phyloP scores from a whole-genome alignment of 257 asterid genomes.

The Ehretia macrophylla region DNA sequence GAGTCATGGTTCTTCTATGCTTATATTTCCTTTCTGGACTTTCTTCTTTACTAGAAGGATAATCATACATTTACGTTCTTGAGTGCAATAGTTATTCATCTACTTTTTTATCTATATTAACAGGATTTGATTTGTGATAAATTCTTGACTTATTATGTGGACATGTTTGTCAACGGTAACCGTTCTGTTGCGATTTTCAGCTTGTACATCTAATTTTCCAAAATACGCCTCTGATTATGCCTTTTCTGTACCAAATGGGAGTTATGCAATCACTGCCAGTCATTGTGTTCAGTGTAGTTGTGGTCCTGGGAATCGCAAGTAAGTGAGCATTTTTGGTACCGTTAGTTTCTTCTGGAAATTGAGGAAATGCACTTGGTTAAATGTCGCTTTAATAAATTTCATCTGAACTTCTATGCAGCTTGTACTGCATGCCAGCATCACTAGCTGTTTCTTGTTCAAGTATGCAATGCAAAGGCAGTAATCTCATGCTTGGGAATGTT shows the following conservation, averaged over 20 bases:
- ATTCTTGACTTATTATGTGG: background rate
- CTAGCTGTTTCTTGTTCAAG: constrained; percentile 95
- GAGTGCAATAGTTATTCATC: background rate
- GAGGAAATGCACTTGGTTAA: background rate
- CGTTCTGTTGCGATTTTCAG: constrained; percentile 28
- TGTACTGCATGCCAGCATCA: constrained; percentile 91
- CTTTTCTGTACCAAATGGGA: constrained; percentile 86
- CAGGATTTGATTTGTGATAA: background rate
- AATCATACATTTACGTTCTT: too few relatives aligned
- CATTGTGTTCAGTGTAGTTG: constrained; percentile 98
- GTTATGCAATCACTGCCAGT: constrained; percentile 82
- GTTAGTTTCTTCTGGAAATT: constrained; percentile 1
- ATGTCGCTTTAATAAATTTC: background rate
- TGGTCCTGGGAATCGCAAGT: constrained; percentile 89
- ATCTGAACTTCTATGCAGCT: constrained; percentile 39
- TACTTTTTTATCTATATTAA: background rate
- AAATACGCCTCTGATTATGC: constrained; percentile 60
- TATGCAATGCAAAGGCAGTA: constrained; percentile 89
- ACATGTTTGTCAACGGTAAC: background rate
- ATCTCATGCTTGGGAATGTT: constrained; percentile 78
- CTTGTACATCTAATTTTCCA: constrained; percentile 87
- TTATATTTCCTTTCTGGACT: too few relatives aligned
- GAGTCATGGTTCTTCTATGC: too few relatives aligned
- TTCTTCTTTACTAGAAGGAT: too few relatives aligned
- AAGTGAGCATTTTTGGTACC: constrained; percentile 22